Percentiles rank a stretch among this genome's conserved stretches.
Conservation (phyloP, 306 rosid genomes). For the Gillenia trifoliata region DNA sequence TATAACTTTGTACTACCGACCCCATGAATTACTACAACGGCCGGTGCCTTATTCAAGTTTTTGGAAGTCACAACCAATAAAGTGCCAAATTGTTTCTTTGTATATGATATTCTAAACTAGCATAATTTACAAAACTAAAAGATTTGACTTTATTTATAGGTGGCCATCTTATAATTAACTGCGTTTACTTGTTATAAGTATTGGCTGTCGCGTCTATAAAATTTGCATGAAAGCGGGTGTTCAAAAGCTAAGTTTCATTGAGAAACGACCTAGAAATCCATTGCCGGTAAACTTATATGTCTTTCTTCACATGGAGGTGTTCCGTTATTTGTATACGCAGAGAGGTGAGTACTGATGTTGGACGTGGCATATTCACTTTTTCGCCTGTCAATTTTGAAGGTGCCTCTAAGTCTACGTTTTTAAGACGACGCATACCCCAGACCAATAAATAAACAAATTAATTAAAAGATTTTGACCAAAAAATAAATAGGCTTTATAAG, state of each 20-base stretch:
- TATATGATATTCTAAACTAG: too few relatives aligned
- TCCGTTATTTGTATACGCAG: not conserved
- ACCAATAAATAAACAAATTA: not conserved
- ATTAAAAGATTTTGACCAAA: too few relatives aligned
- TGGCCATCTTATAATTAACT: too few relatives aligned
- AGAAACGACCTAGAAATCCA: conserved; percentile 14
- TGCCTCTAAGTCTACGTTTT: conserved; percentile 19
- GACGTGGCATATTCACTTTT: conserved; percentile 7
- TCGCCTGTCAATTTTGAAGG: conserved; percentile 8
- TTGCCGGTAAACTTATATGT: not conserved
- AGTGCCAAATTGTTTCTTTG: too few relatives aligned
- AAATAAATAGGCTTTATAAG: too few relatives aligned
- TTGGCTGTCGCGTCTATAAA: too few relatives aligned
- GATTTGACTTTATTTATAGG: too few relatives aligned
- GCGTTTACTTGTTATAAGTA: too few relatives aligned
- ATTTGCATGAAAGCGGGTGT: too few relatives aligned
- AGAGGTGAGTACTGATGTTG: not conserved
- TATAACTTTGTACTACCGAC: not conserved
- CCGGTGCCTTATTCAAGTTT: too few relatives aligned
- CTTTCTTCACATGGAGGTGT: not conserved
- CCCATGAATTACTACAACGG: not conserved
- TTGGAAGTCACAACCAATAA: too few relatives aligned
- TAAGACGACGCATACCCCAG: conserved; percentile 8
- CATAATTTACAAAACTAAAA: too few relatives aligned
- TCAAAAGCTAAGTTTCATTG: not conserved